These are phyloP conservation scores for Penicillium paradoxum DNA, from an alignment of 495 filamentous ascomycete genomes.

Conservation along the genomic window DNA sequence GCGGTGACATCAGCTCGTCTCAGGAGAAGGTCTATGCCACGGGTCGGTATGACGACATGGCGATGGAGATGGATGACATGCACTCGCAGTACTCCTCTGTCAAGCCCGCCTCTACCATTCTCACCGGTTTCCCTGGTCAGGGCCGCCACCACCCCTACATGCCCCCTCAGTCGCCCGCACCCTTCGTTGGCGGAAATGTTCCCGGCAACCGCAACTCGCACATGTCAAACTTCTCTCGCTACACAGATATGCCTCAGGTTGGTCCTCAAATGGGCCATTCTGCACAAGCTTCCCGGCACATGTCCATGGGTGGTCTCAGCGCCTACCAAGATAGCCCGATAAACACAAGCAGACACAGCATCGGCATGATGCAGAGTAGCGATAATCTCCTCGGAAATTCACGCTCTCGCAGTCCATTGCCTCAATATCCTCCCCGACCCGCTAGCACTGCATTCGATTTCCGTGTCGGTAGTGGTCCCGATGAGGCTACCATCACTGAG, in stretches of 20 bases:
- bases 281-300: conserved; percentile 43
- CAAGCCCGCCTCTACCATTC: conserved; percentile 84
- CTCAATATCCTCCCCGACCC: conserved; percentile 49
- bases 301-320: conserved; percentile 59
- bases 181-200: conserved; percentile 51
- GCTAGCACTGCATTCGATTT: conserved; percentile 67
- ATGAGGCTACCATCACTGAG: conserved; percentile 68
- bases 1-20: conserved; percentile 51
- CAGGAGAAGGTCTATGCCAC: conserved; percentile 58
- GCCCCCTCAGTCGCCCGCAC: conserved; percentile 73
- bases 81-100: conserved; percentile 93
- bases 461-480: conserved; percentile 60
- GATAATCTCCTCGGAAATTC: conserved; percentile 55
- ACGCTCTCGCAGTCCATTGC: conserved; percentile 52
- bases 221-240: conserved; percentile 50
- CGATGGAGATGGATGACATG: conserved; percentile 95
- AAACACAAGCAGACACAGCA: conserved; percentile 43
- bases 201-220: conserved; percentile 51
- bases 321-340: conserved; percentile 50
- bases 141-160: conserved; percentile 59
- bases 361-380: conserved; percentile 50
- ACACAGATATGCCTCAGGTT: conserved; percentile 46
- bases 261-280: conserved; percentile 27
- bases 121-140: conserved; percentile 76
- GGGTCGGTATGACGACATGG: conserved; percentile 55